phyloP scores from a whole-genome alignment of 1,284 basidiomycete genomes.

The Ceratobasidium sp. region DNA sequence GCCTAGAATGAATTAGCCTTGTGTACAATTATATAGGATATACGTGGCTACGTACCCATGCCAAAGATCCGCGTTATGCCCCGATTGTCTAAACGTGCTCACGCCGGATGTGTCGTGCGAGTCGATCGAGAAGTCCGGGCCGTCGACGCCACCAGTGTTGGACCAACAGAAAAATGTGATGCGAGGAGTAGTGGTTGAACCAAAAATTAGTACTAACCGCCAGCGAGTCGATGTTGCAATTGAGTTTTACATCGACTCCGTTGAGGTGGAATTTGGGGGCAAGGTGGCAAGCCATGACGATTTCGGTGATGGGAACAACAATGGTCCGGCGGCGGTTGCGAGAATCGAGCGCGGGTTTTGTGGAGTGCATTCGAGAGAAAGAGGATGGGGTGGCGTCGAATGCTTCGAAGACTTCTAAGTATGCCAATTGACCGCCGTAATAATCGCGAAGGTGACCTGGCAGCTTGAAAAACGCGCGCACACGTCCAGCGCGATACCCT shows the following conservation, averaged over 20 bases:
- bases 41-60: too few species aligned
- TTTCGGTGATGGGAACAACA: slow-evolving; percentile 11
- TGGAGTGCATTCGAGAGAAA: background rate
- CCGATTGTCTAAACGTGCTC: too few species aligned
- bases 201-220: background rate
- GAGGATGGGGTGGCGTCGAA: background rate
- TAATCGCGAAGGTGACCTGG: background rate
- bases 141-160: slow-evolving; percentile 23
- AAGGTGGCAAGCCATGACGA: slow-evolving; percentile 25
- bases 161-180: background rate
- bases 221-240: background rate
- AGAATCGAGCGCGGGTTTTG: background rate
- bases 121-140: background rate
- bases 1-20: too few species aligned
- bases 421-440: background rate
- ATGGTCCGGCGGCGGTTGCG: background rate
- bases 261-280: slow-evolving; percentile 1
- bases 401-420: background rate
- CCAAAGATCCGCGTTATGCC: too few species aligned
- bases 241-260: background rate
- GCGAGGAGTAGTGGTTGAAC: slow-evolving; percentile 20
- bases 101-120: background rate
- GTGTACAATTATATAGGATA: too few species aligned
- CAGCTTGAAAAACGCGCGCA: slow-evolving; percentile 1
- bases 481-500: slow-evolving; percentile 9